Evolutionary conservation across 371 early-diverging fungal genomes (phyloP).

Genomic region (Blakeslea trispora): DNA sequence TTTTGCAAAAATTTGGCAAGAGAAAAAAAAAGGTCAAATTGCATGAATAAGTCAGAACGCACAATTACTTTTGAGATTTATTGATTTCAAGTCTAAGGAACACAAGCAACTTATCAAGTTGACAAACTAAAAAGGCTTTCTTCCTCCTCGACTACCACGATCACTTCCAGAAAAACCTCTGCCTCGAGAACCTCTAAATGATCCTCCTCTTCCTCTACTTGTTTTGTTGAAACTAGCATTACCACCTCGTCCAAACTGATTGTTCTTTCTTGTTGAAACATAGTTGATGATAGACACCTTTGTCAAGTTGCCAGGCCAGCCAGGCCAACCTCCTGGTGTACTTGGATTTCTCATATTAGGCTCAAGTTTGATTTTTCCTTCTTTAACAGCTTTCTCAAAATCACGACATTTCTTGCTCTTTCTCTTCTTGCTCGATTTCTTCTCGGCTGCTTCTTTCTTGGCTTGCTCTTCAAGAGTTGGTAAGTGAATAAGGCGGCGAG

Average conservation of each 20-base stretch:
- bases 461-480: slow-evolving; percentile 13
- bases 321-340: slow-evolving; percentile 48
- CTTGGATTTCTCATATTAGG: slow-evolving; percentile 43
- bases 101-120: no score
- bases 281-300: slow-evolving; percentile 33
- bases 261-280: slow-evolving; percentile 1
- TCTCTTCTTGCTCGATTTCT: slow-evolving; percentile 26
- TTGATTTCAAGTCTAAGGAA: slow-evolving; percentile 1
- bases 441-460: slow-evolving; percentile 9
- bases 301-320: slow-evolving; percentile 50
- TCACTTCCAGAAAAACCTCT: slow-evolving; percentile 1
- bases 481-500: slow-evolving; percentile 31
- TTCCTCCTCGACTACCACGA: slow-evolving; percentile 7
- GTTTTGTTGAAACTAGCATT: neutral
- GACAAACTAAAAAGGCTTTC: slow-evolving; percentile 4
- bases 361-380: slow-evolving; percentile 25
- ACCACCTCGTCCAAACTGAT: neutral
- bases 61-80: neutral
- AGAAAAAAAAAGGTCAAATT: no score
- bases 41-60: no score
- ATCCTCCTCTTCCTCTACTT: neutral
- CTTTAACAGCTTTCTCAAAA: slow-evolving; percentile 40
- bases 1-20: no score
- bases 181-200: slow-evolving; percentile 1
- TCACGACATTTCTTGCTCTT: slow-evolving; percentile 50